Percentiles rank a stretch among this genome's conserved stretches.
These are phyloP conservation scores for Metschnikowia santaceciliae DNA, from an alignment of 805 yeast species.

Conservation along the genomic window DNA sequence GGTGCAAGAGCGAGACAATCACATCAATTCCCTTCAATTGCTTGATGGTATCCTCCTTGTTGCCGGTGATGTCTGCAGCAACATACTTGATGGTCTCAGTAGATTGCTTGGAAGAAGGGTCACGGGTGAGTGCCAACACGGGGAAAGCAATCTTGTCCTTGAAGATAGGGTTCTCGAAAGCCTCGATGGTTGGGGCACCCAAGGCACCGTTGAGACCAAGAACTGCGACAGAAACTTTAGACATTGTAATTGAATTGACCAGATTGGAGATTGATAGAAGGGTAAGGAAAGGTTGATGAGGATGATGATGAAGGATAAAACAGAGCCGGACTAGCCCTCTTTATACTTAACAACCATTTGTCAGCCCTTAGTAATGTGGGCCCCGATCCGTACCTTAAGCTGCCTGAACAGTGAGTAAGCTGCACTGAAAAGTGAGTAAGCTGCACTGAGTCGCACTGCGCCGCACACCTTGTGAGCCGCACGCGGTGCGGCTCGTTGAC, in stretches of 20 bases:
- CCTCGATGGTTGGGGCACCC: slow-evolving; percentile 45
- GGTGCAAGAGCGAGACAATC: slow-evolving; percentile 42
- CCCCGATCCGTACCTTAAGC: neutral
- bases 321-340: neutral
- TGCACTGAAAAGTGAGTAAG: no score
- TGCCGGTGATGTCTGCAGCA: slow-evolving; percentile 27
- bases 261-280: neutral
- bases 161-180: slow-evolving; percentile 42
- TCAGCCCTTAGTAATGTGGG: neutral
- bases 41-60: slow-evolving; percentile 20
- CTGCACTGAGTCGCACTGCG: no score
- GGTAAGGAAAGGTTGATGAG: no score
- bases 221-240: slow-evolving; percentile 41
- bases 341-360: neutral
- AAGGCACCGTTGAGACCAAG: slow-evolving; percentile 51
- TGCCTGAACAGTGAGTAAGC: no score
- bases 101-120: slow-evolving; percentile 28
- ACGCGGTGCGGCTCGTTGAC: no score
- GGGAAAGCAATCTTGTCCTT: slow-evolving; percentile 43
- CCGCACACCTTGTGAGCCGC: no score
- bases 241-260: slow-evolving; percentile 9
- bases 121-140: slow-evolving; percentile 48
- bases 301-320: neutral
- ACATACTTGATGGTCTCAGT: slow-evolving; percentile 39
- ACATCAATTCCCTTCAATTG: slow-evolving; percentile 49